Base-by-base conservation (phyloP, 805 yeast species). In the Pichia scutulata region DNA sequence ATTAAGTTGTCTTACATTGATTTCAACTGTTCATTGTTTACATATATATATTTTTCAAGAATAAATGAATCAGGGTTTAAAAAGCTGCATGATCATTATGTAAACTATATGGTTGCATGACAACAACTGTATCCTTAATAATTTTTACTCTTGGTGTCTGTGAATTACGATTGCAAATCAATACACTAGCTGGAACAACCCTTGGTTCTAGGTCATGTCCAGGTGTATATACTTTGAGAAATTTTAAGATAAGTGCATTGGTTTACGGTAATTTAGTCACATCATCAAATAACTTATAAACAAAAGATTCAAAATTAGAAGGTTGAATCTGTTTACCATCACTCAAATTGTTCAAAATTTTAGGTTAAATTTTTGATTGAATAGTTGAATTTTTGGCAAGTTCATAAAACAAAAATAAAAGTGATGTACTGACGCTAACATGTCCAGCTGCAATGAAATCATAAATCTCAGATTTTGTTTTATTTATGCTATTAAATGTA, bases 381-480 rank as follows among this genome's bases (percentile, higher is more conserved):
- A 77, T 70, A 18, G 64, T 60, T 6, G 57, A 52, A 55, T 79
- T 69, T 51, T 78, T 67, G 2, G 86, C 80, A 39, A 83, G 60
- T 58, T 81, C 81, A 68, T 77, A 83, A 21, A 78, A 69, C 48
- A 79, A 65, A 60, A 76, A 84, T 0, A 86, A 70, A 51, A 84
- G 61, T 18, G 82, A 79, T 7, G 80, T 72, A 0, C 85, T 87
- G 1, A 86, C 82, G 5, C 90, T 84, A 59, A 83, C 85, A 60
- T 84, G 89, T 3, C 90, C 90, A 0, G 90, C 90, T 44, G 84
- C 82, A 37, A 83, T 72, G 61, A 84, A 87, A 59, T 84, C 90
- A 43, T 76, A 72, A 25, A 72, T 60, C 54, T 77, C 82, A 37
- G 77, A 67, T 18, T 72, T 73, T 12, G 75, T 71, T 10, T 66